These are phyloP conservation scores for Flaveria robusta DNA, from an alignment of 129 eudicot genomes.

Conservation along the genomic window DNA sequence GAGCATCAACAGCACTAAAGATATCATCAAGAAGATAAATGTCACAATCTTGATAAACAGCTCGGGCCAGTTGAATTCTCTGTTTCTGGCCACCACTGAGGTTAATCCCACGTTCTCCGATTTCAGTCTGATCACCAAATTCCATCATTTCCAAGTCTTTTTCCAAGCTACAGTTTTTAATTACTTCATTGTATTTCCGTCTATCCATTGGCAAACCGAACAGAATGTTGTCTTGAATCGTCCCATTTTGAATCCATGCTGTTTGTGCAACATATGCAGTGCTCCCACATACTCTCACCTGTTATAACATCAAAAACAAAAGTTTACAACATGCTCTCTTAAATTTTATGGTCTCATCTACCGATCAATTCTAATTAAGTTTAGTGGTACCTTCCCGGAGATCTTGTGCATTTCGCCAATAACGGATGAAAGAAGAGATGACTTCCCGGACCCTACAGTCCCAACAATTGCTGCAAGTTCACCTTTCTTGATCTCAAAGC, in stretches of 20 bases:
- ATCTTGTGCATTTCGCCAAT: slow-evolving; percentile 84
- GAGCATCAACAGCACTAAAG: slow-evolving; percentile 65
- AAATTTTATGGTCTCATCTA: not conserved
- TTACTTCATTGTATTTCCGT: slow-evolving; percentile 57
- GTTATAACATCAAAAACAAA: slow-evolving; percentile 27
- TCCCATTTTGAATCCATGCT: slow-evolving; percentile 78
- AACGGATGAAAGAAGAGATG: slow-evolving; percentile 61
- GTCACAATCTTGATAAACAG: slow-evolving; percentile 60
- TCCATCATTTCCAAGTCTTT: slow-evolving; percentile 95
- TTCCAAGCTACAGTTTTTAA: slow-evolving; percentile 75
- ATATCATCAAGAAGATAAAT: slow-evolving; percentile 62
- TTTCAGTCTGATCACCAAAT: slow-evolving; percentile 79
- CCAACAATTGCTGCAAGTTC: slow-evolving; percentile 78
- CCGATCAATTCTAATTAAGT: not conserved
- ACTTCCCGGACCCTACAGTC: slow-evolving; percentile 85
- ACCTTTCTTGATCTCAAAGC: slow-evolving; percentile 55
- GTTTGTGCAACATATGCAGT: slow-evolving; percentile 96
- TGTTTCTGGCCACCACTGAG: slow-evolving; percentile 68
- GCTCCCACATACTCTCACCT: slow-evolving; percentile 83
- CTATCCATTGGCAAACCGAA: slow-evolving; percentile 77
- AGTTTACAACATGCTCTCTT: not conserved
- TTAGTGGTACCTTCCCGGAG: slow-evolving; percentile 52
- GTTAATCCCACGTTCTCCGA: slow-evolving; percentile 62
- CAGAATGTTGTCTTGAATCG: slow-evolving; percentile 68
- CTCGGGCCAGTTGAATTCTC: slow-evolving; percentile 60